A percentile compares a stretch with the other conserved stretches of the same genome.
Conservation (phyloP, 2,329 filamentous ascomycete species). For the Penicillium sp. region DNA sequence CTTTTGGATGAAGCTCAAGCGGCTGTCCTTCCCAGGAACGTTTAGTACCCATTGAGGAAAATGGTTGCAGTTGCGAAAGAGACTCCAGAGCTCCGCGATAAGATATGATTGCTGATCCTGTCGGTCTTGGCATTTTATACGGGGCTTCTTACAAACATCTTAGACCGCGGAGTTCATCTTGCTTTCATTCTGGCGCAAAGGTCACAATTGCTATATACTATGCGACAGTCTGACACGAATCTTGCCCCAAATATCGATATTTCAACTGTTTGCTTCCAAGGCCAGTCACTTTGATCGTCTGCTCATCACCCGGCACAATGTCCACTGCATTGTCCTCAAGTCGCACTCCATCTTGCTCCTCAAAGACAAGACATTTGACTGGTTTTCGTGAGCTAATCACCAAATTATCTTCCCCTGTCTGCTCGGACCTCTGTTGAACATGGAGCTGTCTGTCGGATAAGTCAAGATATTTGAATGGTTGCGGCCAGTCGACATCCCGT, state of each 20-base stretch:
- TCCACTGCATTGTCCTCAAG: conserved; percentile 61
- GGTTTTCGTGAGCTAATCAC: conserved; percentile 53
- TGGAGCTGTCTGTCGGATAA: conserved; percentile 54
- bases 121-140: background rate
- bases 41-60: conserved; percentile 37
- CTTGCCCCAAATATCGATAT: conserved; percentile 33
- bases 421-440: conserved; percentile 42
- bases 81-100: conserved; percentile 9
- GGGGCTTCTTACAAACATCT: too few species aligned
- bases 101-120: background rate
- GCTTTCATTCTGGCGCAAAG: background rate
- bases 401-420: conserved; percentile 33
- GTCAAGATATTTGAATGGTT: conserved; percentile 62
- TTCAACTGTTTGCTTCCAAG: conserved; percentile 20
- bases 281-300: conserved; percentile 38
- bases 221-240: conserved; percentile 5
- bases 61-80: conserved; percentile 10
- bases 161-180: background rate
- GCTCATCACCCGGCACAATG: conserved; percentile 60
- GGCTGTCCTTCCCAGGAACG: conserved; percentile 42
- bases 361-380: conserved; percentile 63
- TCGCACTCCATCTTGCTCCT: conserved; percentile 57
- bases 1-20: conserved; percentile 11
- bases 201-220: background rate
- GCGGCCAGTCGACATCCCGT: conserved; percentile 62